Evolutionary conservation across 164 flowering plant genomes (phyloP).

Genomic region (Kalanchoe fedtschenkoi): DNA sequence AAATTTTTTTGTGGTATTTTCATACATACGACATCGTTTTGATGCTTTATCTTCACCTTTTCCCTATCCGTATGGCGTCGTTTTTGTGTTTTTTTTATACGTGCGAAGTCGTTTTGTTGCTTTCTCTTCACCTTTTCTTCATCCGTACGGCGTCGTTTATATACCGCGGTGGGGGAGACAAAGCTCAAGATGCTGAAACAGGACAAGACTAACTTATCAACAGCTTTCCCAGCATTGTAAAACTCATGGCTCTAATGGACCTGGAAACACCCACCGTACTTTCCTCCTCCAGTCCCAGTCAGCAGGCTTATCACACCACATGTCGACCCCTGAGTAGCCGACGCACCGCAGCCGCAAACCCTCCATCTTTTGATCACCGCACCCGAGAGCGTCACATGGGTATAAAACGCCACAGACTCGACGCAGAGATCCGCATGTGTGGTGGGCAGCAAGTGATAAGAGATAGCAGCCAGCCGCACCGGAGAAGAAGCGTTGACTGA

Average conservation of each 20-base stretch:
- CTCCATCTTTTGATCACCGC: conserved; percentile 6
- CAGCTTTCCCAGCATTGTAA: neutral
- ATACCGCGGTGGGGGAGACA: neutral
- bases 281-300: neutral
- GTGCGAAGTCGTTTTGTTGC: too few species aligned
- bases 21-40: too few species aligned
- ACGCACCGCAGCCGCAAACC: conserved; percentile 7
- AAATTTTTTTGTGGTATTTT: too few species aligned
- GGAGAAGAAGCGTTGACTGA: too few species aligned
- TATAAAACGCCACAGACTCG: neutral
- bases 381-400: conserved; percentile 8
- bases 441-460: conserved; percentile 6
- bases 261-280: neutral
- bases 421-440: neutral
- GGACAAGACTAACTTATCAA: neutral
- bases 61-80: too few species aligned
- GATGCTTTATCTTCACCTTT: too few species aligned
- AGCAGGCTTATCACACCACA: neutral
- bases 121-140: too few species aligned
- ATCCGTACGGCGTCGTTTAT: too few species aligned
- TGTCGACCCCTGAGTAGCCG: neutral
- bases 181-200: neutral
- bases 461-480: too few species aligned
- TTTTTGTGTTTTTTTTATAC: too few species aligned
- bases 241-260: neutral